Conservation (phyloP, 805 yeast genomes). For the Teunomyces stri region DNA sequence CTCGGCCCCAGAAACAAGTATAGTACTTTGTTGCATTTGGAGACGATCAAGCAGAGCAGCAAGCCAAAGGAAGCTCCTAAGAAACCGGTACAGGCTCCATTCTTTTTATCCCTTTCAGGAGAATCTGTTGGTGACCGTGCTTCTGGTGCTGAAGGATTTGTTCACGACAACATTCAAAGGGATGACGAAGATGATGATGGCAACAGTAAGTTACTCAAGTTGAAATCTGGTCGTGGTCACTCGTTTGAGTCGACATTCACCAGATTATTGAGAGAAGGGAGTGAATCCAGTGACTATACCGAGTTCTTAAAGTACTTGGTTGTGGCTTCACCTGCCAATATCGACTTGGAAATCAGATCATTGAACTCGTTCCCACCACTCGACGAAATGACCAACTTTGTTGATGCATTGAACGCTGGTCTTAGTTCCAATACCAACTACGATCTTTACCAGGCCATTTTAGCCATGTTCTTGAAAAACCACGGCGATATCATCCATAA, state of each 20-base stretch:
- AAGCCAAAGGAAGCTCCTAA: slow-evolving; percentile 88
- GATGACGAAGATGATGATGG: slow-evolving; percentile 11
- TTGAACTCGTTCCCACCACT: slow-evolving; percentile 65
- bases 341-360: slow-evolving; percentile 87
- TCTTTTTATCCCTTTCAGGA: slow-evolving; percentile 71
- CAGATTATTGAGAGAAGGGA: slow-evolving; percentile 54
- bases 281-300: slow-evolving; percentile 37
- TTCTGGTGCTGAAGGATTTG: slow-evolving; percentile 40
- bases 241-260: slow-evolving; percentile 77
- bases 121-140: slow-evolving; percentile 73
- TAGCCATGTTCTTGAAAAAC: slow-evolving; percentile 65
- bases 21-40: slow-evolving; percentile 75
- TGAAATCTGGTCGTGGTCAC: slow-evolving; percentile 28
- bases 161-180: slow-evolving; percentile 5
- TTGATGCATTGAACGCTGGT: slow-evolving; percentile 66
- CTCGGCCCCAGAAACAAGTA: slow-evolving; percentile 75
- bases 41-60: slow-evolving; percentile 78
- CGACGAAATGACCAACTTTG: slow-evolving; percentile 60
- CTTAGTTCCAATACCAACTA: slow-evolving; percentile 54
- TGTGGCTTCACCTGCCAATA: slow-evolving; percentile 65
- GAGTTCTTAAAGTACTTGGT: slow-evolving; percentile 56
- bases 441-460: slow-evolving; percentile 81
- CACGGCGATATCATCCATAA: slow-evolving; percentile 77
- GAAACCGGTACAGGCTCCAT: slow-evolving; percentile 75
- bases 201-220: slow-evolving; percentile 27